Conservation (phyloP, 2,329 filamentous ascomycete species). For the Xylariaceae sp. region DNA sequence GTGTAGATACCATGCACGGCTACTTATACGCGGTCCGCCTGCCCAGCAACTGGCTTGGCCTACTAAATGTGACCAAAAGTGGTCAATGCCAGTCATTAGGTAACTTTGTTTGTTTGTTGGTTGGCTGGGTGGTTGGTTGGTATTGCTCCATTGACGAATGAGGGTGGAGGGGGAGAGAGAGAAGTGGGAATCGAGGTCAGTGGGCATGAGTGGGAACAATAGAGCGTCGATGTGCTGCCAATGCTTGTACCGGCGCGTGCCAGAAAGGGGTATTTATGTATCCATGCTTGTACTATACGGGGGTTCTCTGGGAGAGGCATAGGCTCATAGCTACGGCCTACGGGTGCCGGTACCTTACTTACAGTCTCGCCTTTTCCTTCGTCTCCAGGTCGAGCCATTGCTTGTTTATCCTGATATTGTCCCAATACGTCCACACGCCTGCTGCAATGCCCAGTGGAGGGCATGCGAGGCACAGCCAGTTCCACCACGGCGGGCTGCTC, state of each 20-base stretch:
- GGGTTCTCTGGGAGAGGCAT: background rate
- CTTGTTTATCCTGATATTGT: conserved; percentile 66
- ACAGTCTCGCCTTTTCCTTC: conserved; percentile 44
- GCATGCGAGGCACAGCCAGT: conserved; percentile 62
- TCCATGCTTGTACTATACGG: background rate
- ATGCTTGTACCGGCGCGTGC: background rate
- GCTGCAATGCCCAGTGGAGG: conserved; percentile 70
- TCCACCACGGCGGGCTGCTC: conserved; percentile 77
- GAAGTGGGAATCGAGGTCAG: background rate
- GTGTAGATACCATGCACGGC: background rate
- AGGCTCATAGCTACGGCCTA: background rate
- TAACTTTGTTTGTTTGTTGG: too few species aligned
- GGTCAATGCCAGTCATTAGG: too few species aligned
- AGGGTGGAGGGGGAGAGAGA: background rate
- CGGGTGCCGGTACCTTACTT: conserved; percentile 29
- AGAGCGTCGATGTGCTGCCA: background rate
- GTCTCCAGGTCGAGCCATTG: conserved; percentile 62
- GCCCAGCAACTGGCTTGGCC: background rate
- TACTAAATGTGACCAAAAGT: too few species aligned
- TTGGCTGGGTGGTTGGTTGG: too few species aligned
- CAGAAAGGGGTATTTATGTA: background rate
- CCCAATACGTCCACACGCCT: conserved; percentile 67
- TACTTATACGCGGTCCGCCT: background rate
- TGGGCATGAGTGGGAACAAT: background rate
- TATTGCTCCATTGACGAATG: background rate